Evolutionary conservation across 2,329 filamentous ascomycete species (phyloP).

Genomic region (Raffaelea albimanens): DNA sequence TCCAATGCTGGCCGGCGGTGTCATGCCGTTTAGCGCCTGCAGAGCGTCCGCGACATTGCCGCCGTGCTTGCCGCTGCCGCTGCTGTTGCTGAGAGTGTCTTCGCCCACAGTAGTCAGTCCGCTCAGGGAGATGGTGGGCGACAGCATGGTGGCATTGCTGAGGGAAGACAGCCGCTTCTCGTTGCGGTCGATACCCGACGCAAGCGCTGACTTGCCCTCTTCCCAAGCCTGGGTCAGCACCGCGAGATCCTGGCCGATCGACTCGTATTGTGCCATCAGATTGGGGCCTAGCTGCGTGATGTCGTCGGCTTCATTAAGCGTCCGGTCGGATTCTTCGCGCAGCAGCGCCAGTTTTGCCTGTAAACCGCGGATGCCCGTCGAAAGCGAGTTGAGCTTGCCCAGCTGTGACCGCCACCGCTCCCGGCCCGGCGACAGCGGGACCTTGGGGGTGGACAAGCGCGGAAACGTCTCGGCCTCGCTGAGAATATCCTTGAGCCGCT

Average conservation of each 20-base stretch:
- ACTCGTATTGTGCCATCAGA: constrained; percentile 85
- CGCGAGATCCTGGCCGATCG: constrained; percentile 80
- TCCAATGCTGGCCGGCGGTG: constrained; percentile 43
- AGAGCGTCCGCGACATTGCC: constrained; percentile 48
- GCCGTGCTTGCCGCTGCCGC: background rate
- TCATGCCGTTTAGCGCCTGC: constrained; percentile 54
- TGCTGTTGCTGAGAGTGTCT: constrained; percentile 2
- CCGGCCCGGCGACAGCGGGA: constrained; percentile 59
- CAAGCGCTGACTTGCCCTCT: constrained; percentile 72
- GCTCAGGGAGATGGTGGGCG: constrained; percentile 54
- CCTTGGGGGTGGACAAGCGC: constrained; percentile 45
- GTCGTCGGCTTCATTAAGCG: constrained; percentile 63
- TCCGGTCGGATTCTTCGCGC: constrained; percentile 77
- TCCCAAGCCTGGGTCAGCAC: constrained; percentile 79
- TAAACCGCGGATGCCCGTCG: constrained; percentile 79
- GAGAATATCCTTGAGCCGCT: constrained; percentile 59
- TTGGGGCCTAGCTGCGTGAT: constrained; percentile 68
- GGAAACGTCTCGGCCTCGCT: constrained; percentile 65
- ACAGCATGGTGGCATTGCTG: constrained; percentile 40
- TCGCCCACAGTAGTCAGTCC: constrained; percentile 57
- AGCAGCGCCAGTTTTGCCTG: constrained; percentile 92
- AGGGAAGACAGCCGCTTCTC: constrained; percentile 60
- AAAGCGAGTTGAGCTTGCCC: constrained; percentile 78
- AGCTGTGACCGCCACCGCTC: constrained; percentile 82
- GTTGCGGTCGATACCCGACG: constrained; percentile 72